Percentiles rank a stretch among this genome's conserved stretches.
phyloP scores from a whole-genome alignment of 495 filamentous ascomycete species.

The Hyaloscypha hepaticicola region DNA sequence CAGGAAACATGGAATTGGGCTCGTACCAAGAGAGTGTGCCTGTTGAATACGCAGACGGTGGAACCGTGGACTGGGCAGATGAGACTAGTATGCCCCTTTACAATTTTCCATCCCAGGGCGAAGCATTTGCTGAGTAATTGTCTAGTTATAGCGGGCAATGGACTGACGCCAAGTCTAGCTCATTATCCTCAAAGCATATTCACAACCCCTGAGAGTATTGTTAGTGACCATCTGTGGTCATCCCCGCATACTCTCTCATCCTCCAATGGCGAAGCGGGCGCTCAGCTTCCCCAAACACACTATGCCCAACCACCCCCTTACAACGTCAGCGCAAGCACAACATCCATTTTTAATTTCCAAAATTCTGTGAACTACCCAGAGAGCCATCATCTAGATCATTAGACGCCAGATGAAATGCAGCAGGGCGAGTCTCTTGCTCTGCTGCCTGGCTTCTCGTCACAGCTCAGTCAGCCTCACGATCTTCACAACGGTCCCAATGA shows the following conservation, averaged over 20 bases:
- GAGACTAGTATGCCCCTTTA: constrained; percentile 2
- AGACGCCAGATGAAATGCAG: constrained; percentile 7
- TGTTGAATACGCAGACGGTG: background rate
- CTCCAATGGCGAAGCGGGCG: background rate
- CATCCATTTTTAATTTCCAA: background rate
- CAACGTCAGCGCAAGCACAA: constrained; percentile 1
- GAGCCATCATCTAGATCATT: background rate
- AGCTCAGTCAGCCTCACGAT: constrained; percentile 1
- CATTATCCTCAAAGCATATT: background rate
- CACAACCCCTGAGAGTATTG: background rate
- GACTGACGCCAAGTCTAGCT: background rate
- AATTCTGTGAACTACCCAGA: background rate
- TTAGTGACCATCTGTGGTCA: background rate
- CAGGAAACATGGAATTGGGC: constrained; percentile 3
- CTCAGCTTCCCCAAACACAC: constrained; percentile 2
- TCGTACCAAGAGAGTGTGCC: background rate
- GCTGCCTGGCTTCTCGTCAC: constrained; percentile 1
- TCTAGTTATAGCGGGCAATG: constrained; percentile 3
- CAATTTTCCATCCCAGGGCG: background rate
- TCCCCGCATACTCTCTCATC: background rate
- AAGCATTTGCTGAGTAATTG: background rate
- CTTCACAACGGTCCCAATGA: background rate
- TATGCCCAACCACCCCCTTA: background rate
- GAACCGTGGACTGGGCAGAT: background rate
- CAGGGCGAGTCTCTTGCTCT: background rate